Conservation (phyloP, 768 basidiomycete species). For the Lactarius sanguifluus region DNA sequence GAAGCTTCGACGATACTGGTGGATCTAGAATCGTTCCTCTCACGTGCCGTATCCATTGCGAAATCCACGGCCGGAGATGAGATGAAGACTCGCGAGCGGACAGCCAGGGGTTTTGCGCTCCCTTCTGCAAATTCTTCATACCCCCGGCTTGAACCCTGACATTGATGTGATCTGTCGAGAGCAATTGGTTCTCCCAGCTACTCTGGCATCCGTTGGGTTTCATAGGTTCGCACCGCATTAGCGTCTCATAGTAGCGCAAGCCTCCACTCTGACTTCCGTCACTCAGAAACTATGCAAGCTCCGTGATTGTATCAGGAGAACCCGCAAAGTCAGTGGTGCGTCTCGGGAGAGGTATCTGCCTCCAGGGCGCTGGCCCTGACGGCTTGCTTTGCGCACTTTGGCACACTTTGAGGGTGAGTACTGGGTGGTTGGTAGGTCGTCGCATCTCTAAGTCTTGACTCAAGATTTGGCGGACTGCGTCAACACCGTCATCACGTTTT, state of each 20-base stretch:
- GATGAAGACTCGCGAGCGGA: constrained; percentile 39
- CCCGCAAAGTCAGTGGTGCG: constrained; percentile 60
- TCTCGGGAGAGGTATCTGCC: constrained; percentile 71
- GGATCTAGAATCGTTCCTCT: constrained; percentile 34
- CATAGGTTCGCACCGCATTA: constrained; percentile 42
- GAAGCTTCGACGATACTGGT: constrained; percentile 37
- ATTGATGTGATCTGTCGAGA: constrained; percentile 68
- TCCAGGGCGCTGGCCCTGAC: constrained; percentile 65
- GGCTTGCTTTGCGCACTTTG: constrained; percentile 64
- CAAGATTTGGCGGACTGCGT: constrained; percentile 68
- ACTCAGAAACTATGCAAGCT: constrained; percentile 42
- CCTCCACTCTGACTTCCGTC: constrained; percentile 10
- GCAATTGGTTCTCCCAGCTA: constrained; percentile 50
- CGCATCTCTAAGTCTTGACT: constrained; percentile 17
- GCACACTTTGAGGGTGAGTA: constrained; percentile 64
- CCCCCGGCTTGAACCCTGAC: constrained; percentile 65
- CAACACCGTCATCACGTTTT: constrained; percentile 77
- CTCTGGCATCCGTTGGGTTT: constrained; percentile 46
- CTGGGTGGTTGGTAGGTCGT: neutral
- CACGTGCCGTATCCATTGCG: constrained; percentile 22
- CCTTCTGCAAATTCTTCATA: constrained; percentile 63
- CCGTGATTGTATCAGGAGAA: constrained; percentile 42
- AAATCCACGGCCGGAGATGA: constrained; percentile 18
- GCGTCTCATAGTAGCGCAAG: neutral
- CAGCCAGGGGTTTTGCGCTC: constrained; percentile 56